Conservation (phyloP, 1,284 basidiomycete genomes). For the Ceratorhiza oryzae-sativae region DNA sequence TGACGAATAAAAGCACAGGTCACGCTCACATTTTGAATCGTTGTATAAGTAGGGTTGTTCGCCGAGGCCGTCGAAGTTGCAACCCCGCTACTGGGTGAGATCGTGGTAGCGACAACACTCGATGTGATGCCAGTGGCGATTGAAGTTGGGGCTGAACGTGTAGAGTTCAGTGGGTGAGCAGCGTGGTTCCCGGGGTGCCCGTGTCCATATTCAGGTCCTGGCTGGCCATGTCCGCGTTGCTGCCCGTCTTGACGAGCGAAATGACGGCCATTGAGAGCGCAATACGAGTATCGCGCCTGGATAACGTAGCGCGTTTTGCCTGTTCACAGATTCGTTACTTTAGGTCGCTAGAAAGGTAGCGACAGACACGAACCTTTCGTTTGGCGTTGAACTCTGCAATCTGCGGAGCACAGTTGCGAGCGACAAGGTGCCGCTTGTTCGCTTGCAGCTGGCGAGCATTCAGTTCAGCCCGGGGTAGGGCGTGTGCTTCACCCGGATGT, state of each 20-base stretch:
- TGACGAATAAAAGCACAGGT: neutral
- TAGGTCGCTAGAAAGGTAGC: neutral
- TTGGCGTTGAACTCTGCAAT: slow-evolving; percentile 39
- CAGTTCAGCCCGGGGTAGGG: slow-evolving; percentile 27
- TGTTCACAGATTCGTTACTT: neutral
- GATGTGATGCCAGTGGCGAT: slow-evolving; percentile 16
- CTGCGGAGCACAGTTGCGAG: slow-evolving; percentile 37
- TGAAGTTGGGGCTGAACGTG: neutral
- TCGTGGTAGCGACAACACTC: slow-evolving; percentile 17
- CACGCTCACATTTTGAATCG: slow-evolving; percentile 31
- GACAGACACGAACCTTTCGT: slow-evolving; percentile 19
- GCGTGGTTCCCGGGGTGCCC: neutral
- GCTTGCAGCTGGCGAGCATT: slow-evolving; percentile 27
- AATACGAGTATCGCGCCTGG: slow-evolving; percentile 2
- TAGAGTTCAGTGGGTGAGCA: neutral
- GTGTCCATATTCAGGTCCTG: neutral
- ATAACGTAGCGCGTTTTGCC: slow-evolving; percentile 26
- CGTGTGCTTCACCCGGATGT: slow-evolving; percentile 24
- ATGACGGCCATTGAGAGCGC: slow-evolving; percentile 26
- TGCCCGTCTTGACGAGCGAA: slow-evolving; percentile 27
- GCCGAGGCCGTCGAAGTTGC: slow-evolving; percentile 17
- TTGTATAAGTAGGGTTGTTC: slow-evolving; percentile 21
- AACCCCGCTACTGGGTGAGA: slow-evolving; percentile 12
- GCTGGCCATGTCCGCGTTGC: neutral
- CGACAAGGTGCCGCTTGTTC: slow-evolving; percentile 32